Percentiles rank a stretch among this genome's conserved stretches.
Conservation (phyloP, 352 stramenopile genomes). For the Phytophthora pluvialis region DNA sequence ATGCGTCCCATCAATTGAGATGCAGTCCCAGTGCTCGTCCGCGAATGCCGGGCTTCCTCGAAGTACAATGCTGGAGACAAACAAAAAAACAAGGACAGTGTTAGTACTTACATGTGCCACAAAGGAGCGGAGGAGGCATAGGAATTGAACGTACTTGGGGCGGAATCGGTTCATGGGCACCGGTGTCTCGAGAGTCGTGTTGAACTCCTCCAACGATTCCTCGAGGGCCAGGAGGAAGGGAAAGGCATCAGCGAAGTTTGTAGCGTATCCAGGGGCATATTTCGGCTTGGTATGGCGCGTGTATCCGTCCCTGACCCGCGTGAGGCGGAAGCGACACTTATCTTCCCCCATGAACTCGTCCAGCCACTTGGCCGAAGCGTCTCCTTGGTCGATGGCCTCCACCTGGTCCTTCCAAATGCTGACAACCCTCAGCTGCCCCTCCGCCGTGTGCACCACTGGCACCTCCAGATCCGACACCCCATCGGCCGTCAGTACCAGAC, state of each 20-base stretch:
- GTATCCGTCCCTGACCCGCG: constrained; percentile 68
- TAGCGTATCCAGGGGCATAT: constrained; percentile 62
- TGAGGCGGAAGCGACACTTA: constrained; percentile 54
- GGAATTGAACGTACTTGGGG: constrained; percentile 53
- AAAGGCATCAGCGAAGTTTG: constrained; percentile 81
- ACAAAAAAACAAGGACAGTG: neutral
- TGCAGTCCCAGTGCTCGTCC: constrained; percentile 77
- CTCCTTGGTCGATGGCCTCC: constrained; percentile 66
- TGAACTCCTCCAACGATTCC: constrained; percentile 68
- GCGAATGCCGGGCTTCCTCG: constrained; percentile 64
- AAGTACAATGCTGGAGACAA: constrained; percentile 70
- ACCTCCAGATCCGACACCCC: constrained; percentile 71
- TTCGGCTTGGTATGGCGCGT: constrained; percentile 58
- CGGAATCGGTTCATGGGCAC: constrained; percentile 87
- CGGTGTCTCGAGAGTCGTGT: constrained; percentile 52
- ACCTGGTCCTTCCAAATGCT: constrained; percentile 69
- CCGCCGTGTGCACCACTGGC: constrained; percentile 46
- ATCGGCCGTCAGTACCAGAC: constrained; percentile 60
- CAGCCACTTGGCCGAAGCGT: constrained; percentile 67
- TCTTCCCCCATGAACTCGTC: constrained; percentile 54
- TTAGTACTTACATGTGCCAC: neutral
- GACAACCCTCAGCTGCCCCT: constrained; percentile 45
- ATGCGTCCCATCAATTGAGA: constrained; percentile 55
- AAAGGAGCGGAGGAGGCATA: neutral
- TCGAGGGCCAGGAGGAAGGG: constrained; percentile 73